phyloP scores from a whole-genome alignment of 2,329 filamentous ascomycete species.

The Botrytis byssoidea region DNA sequence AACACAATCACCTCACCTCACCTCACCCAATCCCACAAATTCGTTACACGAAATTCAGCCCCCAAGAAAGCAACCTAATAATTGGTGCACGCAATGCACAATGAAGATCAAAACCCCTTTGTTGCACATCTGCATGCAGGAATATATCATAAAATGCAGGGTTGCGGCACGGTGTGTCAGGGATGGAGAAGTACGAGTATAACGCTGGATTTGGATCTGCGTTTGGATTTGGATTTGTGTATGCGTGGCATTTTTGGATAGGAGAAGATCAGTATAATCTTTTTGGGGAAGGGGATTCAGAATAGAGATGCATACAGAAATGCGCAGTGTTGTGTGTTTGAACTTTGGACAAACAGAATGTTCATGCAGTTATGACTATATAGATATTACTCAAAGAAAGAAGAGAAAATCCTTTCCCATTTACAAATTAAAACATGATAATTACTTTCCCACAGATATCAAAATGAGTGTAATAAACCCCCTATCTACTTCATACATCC shows the following conservation, averaged over 20 bases:
- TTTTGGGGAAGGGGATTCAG: too few species aligned
- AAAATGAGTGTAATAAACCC: background rate
- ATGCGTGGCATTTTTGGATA: too few species aligned
- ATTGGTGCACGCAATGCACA: background rate
- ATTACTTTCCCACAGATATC: background rate
- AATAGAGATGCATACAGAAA: too few species aligned
- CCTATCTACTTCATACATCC: background rate
- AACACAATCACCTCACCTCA: background rate
- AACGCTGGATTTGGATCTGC: too few species aligned
- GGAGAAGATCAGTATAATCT: too few species aligned
- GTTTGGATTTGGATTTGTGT: background rate
- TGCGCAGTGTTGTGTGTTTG: background rate
- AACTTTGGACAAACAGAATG: background rate
- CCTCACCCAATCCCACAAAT: background rate
- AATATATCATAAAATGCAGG: conserved; percentile 3
- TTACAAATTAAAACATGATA: too few species aligned
- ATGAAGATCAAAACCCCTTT: background rate
- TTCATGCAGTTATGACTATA: background rate
- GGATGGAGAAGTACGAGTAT: background rate
- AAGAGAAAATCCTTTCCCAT: background rate
- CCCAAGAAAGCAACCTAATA: too few species aligned
- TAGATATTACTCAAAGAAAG: background rate
- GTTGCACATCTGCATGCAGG: background rate
- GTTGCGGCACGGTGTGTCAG: background rate
- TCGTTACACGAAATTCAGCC: background rate